Base-by-base conservation (phyloP, 805 yeast genomes). In the Lipomyces orientalis region DNA sequence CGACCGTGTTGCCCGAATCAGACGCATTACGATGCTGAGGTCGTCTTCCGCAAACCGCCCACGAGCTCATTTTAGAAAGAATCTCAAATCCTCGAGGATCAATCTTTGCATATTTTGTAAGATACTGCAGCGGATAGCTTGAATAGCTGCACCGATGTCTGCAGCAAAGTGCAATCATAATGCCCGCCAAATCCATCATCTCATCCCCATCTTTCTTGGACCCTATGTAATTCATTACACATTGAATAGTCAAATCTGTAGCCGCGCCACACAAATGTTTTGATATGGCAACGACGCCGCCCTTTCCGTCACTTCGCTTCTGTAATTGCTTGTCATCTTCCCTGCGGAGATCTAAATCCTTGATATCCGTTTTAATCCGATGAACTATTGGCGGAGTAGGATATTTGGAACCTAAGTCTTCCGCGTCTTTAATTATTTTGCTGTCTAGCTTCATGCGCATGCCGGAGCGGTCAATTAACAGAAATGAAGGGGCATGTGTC, bases 181-280 rank as follows among this genome's bases (percentile, higher is more conserved):
- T 78, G 0, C 95, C 96, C 2, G 46, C 43, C 31, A 67, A 34
- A 6, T 62, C 55, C n/a, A 54, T 35, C 43, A 2, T 37, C 6
- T 37, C 34, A 14, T 56, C 55, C 16, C n/a, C 6, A 22, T 31
- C 9, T n/a, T 8, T 35, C 14, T 22, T n/a, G 46, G n/a, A 10
- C 25, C 31, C 61, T 9, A 55, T 64, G 35, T 66, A 59, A 25
- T 84, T 84, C 58, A 82, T 68, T 1, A 92, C 76, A 78, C 92
- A 89, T 71, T 87, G 82, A 33, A 93, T 77, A 0, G 97, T 90
- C 60, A 93, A 80, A 76, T 93, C 98, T 0, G 97, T 93, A 0
- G 98, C 98, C 2, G 90, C 96, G 4, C 98, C 98, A 79, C 98
- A 93, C 46, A 93, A 79, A 79, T 93, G 98, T 76, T 93, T 93